Conservation (phyloP, 2,329 filamentous ascomycete genomes). For the Didymella arachidicola region DNA sequence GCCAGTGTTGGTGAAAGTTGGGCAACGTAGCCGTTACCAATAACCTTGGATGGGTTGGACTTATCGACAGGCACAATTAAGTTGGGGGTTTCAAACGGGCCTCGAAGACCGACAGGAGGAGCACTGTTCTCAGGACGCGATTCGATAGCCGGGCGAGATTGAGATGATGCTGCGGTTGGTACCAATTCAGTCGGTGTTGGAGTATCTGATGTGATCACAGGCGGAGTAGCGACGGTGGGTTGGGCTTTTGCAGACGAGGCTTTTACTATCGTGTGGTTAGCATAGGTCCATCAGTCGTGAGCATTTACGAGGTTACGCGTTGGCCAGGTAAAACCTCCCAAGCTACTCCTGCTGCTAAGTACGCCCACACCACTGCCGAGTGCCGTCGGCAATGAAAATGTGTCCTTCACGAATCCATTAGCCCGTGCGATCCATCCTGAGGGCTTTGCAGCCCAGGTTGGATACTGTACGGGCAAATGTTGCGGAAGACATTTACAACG, state of each 20-base stretch:
- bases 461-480: conserved; percentile 21
- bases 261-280: conserved; percentile 10
- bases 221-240: conserved; percentile 21
- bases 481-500: conserved; percentile 23
- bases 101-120: conserved; percentile 38
- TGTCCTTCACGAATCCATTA: conserved; percentile 37
- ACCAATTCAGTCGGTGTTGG: conserved; percentile 7
- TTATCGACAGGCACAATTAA: conserved; percentile 50
- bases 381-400: conserved; percentile 12
- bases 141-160: conserved; percentile 4
- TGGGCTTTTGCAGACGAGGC: conserved; percentile 19
- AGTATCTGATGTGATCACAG: conserved; percentile 11
- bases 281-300: background rate
- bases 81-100: conserved; percentile 49
- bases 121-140: conserved; percentile 23
- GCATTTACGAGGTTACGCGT: background rate
- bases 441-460: conserved; percentile 23
- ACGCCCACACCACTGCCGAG: conserved; percentile 20
- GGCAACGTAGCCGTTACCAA: conserved; percentile 53
- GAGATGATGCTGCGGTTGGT: conserved; percentile 3
- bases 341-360: conserved; percentile 23
- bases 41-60: conserved; percentile 48
- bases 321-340: conserved; percentile 2
- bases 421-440: conserved; percentile 35
- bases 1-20: conserved; percentile 50